Conservation (phyloP, 139 green algal species). For the Tetradesmus lagerheimii region DNA sequence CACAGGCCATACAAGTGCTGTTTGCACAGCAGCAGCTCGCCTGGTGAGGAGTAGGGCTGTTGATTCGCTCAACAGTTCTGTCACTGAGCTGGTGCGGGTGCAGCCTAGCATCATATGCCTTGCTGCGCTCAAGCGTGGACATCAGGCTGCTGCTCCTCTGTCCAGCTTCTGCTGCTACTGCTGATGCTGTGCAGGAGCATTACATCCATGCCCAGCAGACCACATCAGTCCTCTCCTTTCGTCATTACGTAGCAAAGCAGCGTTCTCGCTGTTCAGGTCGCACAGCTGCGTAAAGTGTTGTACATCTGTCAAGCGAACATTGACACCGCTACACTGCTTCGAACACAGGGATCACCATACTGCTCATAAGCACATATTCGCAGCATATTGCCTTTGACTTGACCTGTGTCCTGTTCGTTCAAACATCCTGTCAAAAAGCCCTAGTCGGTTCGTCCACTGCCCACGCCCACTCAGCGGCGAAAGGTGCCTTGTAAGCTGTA, state of each 20-base stretch:
- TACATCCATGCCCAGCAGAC: not conserved
- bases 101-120: constrained; percentile 51
- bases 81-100: constrained; percentile 25
- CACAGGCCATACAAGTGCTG: not conserved
- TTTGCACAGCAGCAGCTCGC: not conserved
- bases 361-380: too few relatives aligned
- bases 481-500: too few relatives aligned
- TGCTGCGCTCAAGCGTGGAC: constrained; percentile 53
- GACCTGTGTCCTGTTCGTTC: not conserved
- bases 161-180: not conserved
- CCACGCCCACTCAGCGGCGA: too few relatives aligned
- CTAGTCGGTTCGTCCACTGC: not conserved
- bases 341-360: too few relatives aligned
- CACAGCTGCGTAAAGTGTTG: not conserved
- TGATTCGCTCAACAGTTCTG: constrained; percentile 51
- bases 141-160: not conserved
- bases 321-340: not conserved
- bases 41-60: constrained; percentile 61
- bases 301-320: not conserved
- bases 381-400: not conserved
- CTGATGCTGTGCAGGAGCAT: not conserved
- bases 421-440: not conserved
- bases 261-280: not conserved
- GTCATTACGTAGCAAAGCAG: not conserved
- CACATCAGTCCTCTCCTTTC: not conserved